These are phyloP conservation scores for Fusarium longipes DNA, from an alignment of 2,329 filamentous ascomycete species.

Conservation along the genomic window DNA sequence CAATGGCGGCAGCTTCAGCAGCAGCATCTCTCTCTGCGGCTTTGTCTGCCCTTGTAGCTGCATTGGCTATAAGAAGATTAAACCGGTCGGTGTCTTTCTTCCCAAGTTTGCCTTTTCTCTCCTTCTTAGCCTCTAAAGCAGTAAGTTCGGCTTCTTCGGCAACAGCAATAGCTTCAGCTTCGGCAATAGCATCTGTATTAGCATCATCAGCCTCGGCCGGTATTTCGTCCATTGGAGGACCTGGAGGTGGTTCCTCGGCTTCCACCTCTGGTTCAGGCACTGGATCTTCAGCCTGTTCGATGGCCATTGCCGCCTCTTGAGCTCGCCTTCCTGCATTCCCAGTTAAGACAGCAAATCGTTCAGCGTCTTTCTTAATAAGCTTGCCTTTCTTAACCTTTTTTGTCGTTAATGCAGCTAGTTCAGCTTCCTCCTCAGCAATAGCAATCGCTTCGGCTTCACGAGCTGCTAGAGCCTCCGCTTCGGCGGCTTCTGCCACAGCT, in stretches of 20 bases:
- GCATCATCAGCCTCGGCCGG: conserved; percentile 14
- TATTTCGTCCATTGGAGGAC: conserved; percentile 13
- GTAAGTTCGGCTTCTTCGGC: conserved; percentile 51
- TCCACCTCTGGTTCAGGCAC: conserved; percentile 10
- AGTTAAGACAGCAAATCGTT: conserved; percentile 31
- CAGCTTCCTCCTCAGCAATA: conserved; percentile 35
- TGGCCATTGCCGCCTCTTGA: conserved; percentile 35
- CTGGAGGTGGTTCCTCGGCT: conserved; percentile 24
- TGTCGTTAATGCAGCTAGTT: conserved; percentile 18
- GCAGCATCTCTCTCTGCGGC: conserved; percentile 37
- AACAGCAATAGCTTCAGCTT: conserved; percentile 17
- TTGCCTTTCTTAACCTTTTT: conserved; percentile 39
- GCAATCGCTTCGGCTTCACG: conserved; percentile 27
- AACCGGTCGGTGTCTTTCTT: conserved; percentile 61
- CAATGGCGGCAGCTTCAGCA: conserved; percentile 35
- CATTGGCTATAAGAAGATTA: conserved; percentile 50
- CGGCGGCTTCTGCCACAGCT: conserved; percentile 31
- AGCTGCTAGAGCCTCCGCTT: conserved; percentile 27
- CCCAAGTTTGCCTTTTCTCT: conserved; percentile 54
- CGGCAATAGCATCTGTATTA: conserved; percentile 10
- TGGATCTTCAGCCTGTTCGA: conserved; percentile 41
- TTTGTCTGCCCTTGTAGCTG: conserved; percentile 44
- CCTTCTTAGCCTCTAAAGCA: conserved; percentile 59
- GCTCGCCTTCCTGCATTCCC: conserved; percentile 30
- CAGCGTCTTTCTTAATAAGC: conserved; percentile 29